Evolutionary conservation across 768 basidiomycete genomes (phyloP).

Genomic region (Pulveroboletus sp.): DNA sequence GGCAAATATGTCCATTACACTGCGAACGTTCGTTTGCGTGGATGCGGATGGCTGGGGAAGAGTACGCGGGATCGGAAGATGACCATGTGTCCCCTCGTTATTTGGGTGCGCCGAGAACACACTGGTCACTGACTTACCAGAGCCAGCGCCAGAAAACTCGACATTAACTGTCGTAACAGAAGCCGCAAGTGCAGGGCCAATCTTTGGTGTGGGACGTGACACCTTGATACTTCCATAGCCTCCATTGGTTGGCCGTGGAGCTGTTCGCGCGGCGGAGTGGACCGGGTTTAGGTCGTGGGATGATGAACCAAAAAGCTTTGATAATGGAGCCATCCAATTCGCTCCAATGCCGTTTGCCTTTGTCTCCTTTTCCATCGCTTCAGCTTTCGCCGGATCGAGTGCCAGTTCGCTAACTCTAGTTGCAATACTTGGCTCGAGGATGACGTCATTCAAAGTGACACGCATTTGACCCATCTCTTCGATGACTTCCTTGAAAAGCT

Average conservation of each 20-base stretch:
- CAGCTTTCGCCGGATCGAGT: slow-evolving; percentile 55
- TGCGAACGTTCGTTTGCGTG: slow-evolving; percentile 25
- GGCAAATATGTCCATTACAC: slow-evolving; percentile 87
- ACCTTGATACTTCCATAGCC: slow-evolving; percentile 21
- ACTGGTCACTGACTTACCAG: slow-evolving; percentile 53
- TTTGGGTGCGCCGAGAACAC: slow-evolving; percentile 33
- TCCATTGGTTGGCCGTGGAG: slow-evolving; percentile 25
- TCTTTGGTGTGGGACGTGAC: slow-evolving; percentile 71
- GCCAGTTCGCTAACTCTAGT: slow-evolving; percentile 67
- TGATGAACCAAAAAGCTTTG: slow-evolving; percentile 67
- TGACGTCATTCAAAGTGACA: slow-evolving; percentile 81
- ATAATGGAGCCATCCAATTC: slow-evolving; percentile 85
- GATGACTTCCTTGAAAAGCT: slow-evolving; percentile 82
- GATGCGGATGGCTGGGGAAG: slow-evolving; percentile 10
- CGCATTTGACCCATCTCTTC: slow-evolving; percentile 80
- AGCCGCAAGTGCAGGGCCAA: slow-evolving; percentile 80
- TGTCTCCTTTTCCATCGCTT: slow-evolving; percentile 35
- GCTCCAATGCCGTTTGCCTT: slow-evolving; percentile 33
- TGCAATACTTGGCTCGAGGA: slow-evolving; percentile 83
- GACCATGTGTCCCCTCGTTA: slow-evolving; percentile 12
- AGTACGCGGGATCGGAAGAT: slow-evolving; percentile 12
- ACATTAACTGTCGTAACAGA: slow-evolving; percentile 94
- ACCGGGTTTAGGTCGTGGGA: slow-evolving; percentile 16
- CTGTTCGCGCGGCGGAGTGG: slow-evolving; percentile 21
- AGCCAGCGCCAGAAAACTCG: slow-evolving; percentile 80